Conservation (phyloP, 768 basidiomycete species). For the Calocera cornea region DNA sequence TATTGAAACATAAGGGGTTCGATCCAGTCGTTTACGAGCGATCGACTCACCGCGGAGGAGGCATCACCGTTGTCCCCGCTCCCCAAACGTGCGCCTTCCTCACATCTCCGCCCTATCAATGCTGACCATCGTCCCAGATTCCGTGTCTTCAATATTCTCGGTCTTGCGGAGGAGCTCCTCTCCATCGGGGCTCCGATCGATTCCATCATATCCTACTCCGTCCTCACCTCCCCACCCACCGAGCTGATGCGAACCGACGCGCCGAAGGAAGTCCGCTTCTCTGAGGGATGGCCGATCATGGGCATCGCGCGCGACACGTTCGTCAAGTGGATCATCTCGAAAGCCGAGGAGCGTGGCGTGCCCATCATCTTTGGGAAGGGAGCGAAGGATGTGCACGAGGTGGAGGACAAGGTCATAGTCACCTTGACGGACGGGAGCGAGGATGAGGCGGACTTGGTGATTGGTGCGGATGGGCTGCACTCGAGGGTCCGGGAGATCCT, state of each 20-base stretch:
- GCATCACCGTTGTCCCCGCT: background rate
- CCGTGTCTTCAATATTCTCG: background rate
- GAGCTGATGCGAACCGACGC: background rate
- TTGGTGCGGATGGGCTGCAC: constrained; percentile 36
- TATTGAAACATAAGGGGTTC: constrained; percentile 29
- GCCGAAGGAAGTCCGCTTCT: background rate
- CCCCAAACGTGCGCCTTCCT: background rate
- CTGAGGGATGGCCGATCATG: background rate
- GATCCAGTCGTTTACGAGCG: constrained; percentile 28
- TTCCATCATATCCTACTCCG: background rate
- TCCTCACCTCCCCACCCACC: background rate
- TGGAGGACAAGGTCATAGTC: constrained; percentile 22
- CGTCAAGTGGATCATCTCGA: background rate
- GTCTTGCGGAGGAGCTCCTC: background rate
- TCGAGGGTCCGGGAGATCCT: constrained; percentile 28
- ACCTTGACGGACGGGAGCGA: constrained; percentile 26
- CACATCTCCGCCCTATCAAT: background rate
- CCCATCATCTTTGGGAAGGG: background rate
- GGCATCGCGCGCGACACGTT: background rate
- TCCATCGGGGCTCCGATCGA: background rate
- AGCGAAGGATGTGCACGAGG: constrained; percentile 4
- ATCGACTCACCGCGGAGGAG: background rate
- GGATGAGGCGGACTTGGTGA: constrained; percentile 29
- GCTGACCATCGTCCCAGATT: background rate
- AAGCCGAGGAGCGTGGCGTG: background rate